A percentile compares a stretch with the other conserved stretches of the same genome.
Conservation (phyloP, 805 yeast genomes). For the Ogataea henricii region DNA sequence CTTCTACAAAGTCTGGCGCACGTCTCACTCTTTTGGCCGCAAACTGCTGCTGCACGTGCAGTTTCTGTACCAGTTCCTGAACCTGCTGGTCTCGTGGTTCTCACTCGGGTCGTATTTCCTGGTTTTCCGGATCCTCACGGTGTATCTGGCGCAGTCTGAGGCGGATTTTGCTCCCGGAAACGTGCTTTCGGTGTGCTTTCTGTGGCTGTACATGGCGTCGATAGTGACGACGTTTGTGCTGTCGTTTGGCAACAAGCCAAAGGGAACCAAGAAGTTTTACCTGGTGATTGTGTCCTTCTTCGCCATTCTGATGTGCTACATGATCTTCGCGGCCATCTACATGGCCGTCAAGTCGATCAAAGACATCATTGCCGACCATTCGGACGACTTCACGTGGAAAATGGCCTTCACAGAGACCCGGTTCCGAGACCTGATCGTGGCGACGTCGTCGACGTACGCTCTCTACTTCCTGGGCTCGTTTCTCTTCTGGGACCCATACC, state of each 20-base stretch:
- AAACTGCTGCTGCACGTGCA: slow-evolving; percentile 75
- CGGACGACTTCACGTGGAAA: slow-evolving; percentile 41
- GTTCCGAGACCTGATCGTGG: slow-evolving; percentile 85
- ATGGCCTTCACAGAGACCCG: slow-evolving; percentile 64
- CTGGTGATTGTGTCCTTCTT: slow-evolving; percentile 73
- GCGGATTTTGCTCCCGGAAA: slow-evolving; percentile 72
- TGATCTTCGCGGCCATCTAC: slow-evolving; percentile 83
- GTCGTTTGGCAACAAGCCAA: slow-evolving; percentile 92
- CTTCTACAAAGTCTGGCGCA: slow-evolving; percentile 71
- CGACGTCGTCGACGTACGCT: slow-evolving; percentile 80
- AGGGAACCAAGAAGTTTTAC: slow-evolving; percentile 83
- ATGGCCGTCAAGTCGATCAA: slow-evolving; percentile 67
- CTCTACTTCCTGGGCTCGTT: slow-evolving; percentile 79
- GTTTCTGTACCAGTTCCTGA: slow-evolving; percentile 73
- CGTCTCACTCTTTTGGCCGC: slow-evolving; percentile 70
- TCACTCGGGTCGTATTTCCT: slow-evolving; percentile 87
- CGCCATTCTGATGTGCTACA: slow-evolving; percentile 85
- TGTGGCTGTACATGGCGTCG: slow-evolving; percentile 84
- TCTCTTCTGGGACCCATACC: slow-evolving; percentile 87
- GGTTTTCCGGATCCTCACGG: slow-evolving; percentile 85
- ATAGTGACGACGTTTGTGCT: slow-evolving; percentile 83
- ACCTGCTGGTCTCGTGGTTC: slow-evolving; percentile 86
- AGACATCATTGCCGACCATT: slow-evolving; percentile 38
- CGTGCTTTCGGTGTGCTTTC: slow-evolving; percentile 71
- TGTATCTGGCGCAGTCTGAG: slow-evolving; percentile 65